phyloP scores from a whole-genome alignment of 331 rosid species.

The Telfairia occidentalis region DNA sequence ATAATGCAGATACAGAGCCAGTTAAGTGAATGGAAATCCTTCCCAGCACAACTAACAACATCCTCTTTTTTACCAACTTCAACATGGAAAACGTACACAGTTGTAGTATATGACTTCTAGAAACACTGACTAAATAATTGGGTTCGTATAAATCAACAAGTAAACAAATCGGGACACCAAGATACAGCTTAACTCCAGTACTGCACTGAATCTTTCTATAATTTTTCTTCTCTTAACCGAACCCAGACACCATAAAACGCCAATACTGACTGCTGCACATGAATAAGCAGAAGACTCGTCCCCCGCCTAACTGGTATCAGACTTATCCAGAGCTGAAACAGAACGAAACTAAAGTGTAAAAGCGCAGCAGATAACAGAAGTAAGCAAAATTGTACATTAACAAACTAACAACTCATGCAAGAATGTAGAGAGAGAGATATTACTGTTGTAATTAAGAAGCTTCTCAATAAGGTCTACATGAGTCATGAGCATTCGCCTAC shows the following conservation, averaged over 20 bases:
- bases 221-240: neutral
- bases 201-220: neutral
- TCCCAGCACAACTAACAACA: neutral
- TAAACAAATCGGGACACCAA: neutral
- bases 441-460: conserved; percentile 90
- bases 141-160: neutral
- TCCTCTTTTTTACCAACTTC: neutral
- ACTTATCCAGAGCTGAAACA: conserved; percentile 61
- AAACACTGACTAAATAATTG: neutral
- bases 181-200: neutral
- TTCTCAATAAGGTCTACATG: conserved; percentile 96
- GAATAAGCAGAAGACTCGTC: neutral
- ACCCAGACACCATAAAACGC: neutral
- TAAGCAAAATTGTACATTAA: neutral
- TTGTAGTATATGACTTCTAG: neutral
- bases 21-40: neutral
- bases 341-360: neutral
- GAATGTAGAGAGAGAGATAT: neutral
- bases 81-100: neutral
- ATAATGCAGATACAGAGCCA: neutral
- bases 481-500: conserved; percentile 97
- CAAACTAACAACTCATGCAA: neutral
- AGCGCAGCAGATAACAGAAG: neutral
- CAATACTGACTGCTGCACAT: neutral
- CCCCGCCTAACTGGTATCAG: conserved; percentile 35